Conservation (phyloP, 129 eudicot species). For the Dittrichia graveolens region DNA sequence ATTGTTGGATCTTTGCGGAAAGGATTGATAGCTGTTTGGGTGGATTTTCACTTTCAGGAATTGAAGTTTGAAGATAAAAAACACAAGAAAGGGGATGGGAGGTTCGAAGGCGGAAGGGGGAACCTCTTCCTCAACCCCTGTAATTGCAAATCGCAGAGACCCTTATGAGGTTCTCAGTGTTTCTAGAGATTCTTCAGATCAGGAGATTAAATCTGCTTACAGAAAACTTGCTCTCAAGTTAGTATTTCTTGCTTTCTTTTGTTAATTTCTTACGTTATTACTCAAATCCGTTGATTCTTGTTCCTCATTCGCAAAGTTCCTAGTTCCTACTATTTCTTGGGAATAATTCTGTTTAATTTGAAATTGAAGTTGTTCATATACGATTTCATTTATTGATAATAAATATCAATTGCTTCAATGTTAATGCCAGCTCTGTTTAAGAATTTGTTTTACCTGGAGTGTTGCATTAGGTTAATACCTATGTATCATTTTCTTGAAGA, state of each 20-base stretch:
- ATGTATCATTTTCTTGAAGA: no score
- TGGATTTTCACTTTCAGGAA: slow-evolving; percentile 2
- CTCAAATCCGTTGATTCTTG: background rate
- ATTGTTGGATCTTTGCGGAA: slow-evolving; percentile 16
- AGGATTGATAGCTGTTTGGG: slow-evolving; percentile 7
- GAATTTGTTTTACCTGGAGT: no score
- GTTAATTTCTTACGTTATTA: background rate
- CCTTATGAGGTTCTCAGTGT: slow-evolving; percentile 90
- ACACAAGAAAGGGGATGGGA: slow-evolving; percentile 29
- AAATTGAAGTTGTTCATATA: slow-evolving; percentile 6
- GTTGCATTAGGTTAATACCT: no score
- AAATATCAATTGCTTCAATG: background rate
- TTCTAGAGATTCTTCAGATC: slow-evolving; percentile 80
- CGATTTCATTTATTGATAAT: background rate
- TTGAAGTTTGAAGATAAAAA: slow-evolving; percentile 8
- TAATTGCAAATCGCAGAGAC: slow-evolving; percentile 60
- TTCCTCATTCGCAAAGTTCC: background rate
- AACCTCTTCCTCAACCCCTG: slow-evolving; percentile 50
- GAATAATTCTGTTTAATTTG: slow-evolving; percentile 7
- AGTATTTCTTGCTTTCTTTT: slow-evolving; percentile 14
- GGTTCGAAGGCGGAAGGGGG: slow-evolving; percentile 65
- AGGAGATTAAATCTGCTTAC: slow-evolving; percentile 91
- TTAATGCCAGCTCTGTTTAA: no score
- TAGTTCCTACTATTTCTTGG: background rate
- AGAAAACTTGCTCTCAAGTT: slow-evolving; percentile 98